Evolutionary conservation across 202 grass and related monocot species (phyloP).

Genomic region (Sporobolus alterniflorus): DNA sequence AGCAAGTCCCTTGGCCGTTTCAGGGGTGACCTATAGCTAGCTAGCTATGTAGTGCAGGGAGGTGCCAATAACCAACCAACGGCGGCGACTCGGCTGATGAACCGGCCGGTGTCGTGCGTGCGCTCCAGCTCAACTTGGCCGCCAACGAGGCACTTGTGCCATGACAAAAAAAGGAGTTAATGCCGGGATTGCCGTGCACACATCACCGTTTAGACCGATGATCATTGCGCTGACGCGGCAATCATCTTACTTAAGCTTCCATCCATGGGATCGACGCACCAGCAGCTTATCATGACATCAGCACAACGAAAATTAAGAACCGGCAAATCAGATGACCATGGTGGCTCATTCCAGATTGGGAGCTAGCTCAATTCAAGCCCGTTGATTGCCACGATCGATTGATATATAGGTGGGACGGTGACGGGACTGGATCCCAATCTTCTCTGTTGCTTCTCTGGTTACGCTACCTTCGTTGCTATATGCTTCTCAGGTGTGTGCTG

Average conservation of each 20-base stretch:
- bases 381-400: not conserved
- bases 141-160: too few species aligned
- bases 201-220: not conserved
- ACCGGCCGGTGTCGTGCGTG: too few species aligned
- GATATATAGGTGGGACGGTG: not conserved
- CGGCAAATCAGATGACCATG: not conserved
- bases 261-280: too few species aligned
- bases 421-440: not conserved
- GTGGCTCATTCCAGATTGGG: not conserved
- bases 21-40: not conserved
- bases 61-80: not conserved
- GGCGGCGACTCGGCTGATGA: not conserved
- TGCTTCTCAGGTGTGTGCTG: not conserved
- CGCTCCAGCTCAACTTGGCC: too few species aligned
- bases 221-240: conserved; percentile 35
- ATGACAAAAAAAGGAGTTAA: not conserved
- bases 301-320: not conserved
- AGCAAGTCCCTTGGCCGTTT: not conserved
- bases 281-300: not conserved
- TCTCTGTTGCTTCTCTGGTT: not conserved
- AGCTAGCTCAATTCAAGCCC: not conserved
- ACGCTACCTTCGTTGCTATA: not conserved
- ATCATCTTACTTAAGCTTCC: too few species aligned
- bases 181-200: conserved; percentile 28
- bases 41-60: not conserved